These are phyloP conservation scores for Chrysoporthe cubensis DNA, from an alignment of 2,329 filamentous ascomycete genomes.

Conservation along the genomic window DNA sequence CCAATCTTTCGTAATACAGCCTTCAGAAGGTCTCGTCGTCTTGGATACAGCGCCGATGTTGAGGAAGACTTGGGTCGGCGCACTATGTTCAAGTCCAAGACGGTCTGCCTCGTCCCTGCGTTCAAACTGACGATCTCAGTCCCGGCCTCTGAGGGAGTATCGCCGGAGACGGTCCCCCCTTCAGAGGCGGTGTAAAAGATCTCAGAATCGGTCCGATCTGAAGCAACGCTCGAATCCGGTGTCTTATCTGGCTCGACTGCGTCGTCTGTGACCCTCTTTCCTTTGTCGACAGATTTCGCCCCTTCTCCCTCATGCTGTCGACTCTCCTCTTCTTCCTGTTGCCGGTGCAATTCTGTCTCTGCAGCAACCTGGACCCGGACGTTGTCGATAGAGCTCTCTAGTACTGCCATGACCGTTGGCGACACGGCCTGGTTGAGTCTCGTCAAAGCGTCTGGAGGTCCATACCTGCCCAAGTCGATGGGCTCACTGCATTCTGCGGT, in stretches of 20 bases:
- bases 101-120: slow-evolving; percentile 14
- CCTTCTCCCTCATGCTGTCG: slow-evolving; percentile 5
- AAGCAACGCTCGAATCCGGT: slow-evolving; percentile 2
- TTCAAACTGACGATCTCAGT: background rate
- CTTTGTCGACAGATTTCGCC: background rate
- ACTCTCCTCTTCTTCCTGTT: slow-evolving; percentile 35
- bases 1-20: slow-evolving; percentile 4
- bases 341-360: slow-evolving; percentile 38
- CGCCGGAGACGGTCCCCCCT: slow-evolving; percentile 36
- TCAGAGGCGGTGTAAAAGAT: slow-evolving; percentile 9
- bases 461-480: slow-evolving; percentile 52
- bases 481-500: slow-evolving; percentile 32
- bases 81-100: background rate
- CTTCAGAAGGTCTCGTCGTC: slow-evolving; percentile 6
- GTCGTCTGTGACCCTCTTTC: background rate
- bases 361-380: slow-evolving; percentile 43
- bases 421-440: slow-evolving; percentile 44
- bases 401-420: slow-evolving; percentile 46
- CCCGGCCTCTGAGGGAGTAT: slow-evolving; percentile 27
- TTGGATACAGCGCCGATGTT: background rate
- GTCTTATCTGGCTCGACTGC: background rate
- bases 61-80: background rate
- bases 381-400: slow-evolving; percentile 50
- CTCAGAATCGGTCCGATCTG: background rate
- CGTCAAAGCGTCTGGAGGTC: slow-evolving; percentile 48